Evolutionary conservation across 2,329 filamentous ascomycete species (phyloP), one percentile per base, ranked within the genome.

Genomic region (Sarocladiaceae sp.): DNA sequence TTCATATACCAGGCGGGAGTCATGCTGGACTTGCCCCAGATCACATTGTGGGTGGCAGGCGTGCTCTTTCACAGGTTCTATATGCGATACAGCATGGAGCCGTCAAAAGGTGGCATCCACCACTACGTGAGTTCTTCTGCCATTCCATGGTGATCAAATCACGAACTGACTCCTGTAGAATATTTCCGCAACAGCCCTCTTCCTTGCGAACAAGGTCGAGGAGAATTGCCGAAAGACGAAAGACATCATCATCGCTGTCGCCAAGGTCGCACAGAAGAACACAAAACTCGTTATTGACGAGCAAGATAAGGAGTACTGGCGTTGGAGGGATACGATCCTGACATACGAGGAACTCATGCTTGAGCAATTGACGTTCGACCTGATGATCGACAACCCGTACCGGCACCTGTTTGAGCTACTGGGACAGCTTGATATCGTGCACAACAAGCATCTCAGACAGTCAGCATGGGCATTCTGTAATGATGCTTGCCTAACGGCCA

Each of bases 251-350:
- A 87, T 97, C 28, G 90, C 92, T 1, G 94, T 96, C 61, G 94
- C 91, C 55, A 90, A 93, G 58, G 90, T 97, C 18, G 94, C 93
- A 25, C 91, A 97, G 69, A 97, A 99, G 73, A 93, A 97, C 60
- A 78, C 90, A 1, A 88, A 90, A 61, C 81, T 97, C 54, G 77
- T 93, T 51, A 89, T 97, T 50, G 94, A 99, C 65, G 94, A 97
- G 70, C 92, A 97, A 68, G 95, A 88, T 59, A 97, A 97, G 64
- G 94, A 99, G 65, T 99, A 94, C 66, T 99, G 94, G 94, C 84
- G 88, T 63, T 99, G 94, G 94, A 83, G 91, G 55, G 94, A 99
- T 65, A 94, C 87, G 54, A 96, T 99, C 53, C 75, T 97, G 13
- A 86, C 88, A 58, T 90, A 95, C 64, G 94, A 99, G 71, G 94